Evolutionary conservation across 1,139 yeast species (phyloP), one percentile per base, ranked within the genome.

Genomic region (Protomyces inundatus): DNA sequence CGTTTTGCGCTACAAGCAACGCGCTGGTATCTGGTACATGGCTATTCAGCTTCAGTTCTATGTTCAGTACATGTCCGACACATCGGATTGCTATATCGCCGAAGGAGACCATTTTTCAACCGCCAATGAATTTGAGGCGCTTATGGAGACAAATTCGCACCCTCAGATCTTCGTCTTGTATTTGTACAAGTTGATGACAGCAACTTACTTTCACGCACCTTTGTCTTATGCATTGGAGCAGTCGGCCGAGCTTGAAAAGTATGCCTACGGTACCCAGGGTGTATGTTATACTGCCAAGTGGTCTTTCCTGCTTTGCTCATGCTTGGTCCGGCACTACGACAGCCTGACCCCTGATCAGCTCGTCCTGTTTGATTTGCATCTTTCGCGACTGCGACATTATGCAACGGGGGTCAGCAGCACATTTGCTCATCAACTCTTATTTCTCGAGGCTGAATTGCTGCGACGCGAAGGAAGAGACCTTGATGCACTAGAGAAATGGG

Each of bases 371-470:
- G 54, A 59, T 40, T 51, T 32, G 35, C 54, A 33, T 37, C 42
- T 37, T 23, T 34, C 52, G 30, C 23, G 34, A 6, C 48, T 59
- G 7, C 52, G 37, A 7, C 46, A 39, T 39, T 59, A 32, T 30
- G 50, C 33, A 9, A 35, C 36, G 6, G 56, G 63, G 9, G 30
- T 37, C 12, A 55, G 40, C 7, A 14, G 33, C n/a, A 51, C 56
- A 3, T 59, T 59, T 53, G 32, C 40, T 23, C 63, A 59, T 33
- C 42, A 59, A 30, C 56, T 59, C 42, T 14, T 35, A 12, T 50
- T 61, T 39, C 54, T 61, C 42, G 55, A 61, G 42, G 64, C 64
- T 9, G 64, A 61, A 42, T 9, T 61, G 23, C 51, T 50, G 9
- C 30, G 55, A 30, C 32, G 46, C n/a, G 60, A 54, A 34, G 36